Evolutionary conservation across 2,329 filamentous ascomycete species (phyloP), one percentile per base, ranked within the genome.

Genomic region (Tolypocladium nubicola): DNA sequence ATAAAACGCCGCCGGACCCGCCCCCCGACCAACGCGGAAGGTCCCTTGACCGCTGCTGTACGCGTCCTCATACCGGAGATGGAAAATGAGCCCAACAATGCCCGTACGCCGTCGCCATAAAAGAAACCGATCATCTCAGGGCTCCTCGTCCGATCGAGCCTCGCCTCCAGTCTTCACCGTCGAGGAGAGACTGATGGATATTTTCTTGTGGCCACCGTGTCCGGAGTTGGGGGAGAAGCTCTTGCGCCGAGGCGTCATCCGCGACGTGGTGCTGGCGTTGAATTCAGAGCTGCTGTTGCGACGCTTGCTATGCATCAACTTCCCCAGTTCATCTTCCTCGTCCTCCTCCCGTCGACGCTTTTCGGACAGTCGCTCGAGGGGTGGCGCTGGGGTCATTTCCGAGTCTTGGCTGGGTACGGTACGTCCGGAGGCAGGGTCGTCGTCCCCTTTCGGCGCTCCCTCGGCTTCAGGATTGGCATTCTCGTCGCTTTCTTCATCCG

Each of bases 301-400:
- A 45, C 84, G 78, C 67, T 86, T 87, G 66, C 76, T 77, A 53
- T 81, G 76, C 62, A 89, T 84, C 64, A 97, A 79, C 72, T 94
- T 96, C 56, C 86, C 85, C n/a, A 97, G 75, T 66, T 93, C 90
- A 62, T 97, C 92, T 52, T 97, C 93, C n/a, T 75, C 73, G 60
- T 96, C 90, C 58, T 97, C 93, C 68, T 96, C 92, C 64, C 94
- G 84, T 53, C 93, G 83, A 53, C 93, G 87, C 73, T 97, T 97
- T 70, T 96, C 90, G 0, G 90, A 88, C 21, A 96, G 73, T 56
- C 90, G 82, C 71, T 96, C 90, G 0, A 86, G 88, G 4, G 87
- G 86, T 0, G 86, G 84, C 30, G 73, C 64, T 7, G 67, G 53
- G 39, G 61, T 26, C 19, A 58, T 35, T 30, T 53, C 33, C 47